Percentiles rank a stretch among this genome's conserved stretches.
phyloP scores from a whole-genome alignment of 257 asterid genomes.

The Ilex asprella region DNA sequence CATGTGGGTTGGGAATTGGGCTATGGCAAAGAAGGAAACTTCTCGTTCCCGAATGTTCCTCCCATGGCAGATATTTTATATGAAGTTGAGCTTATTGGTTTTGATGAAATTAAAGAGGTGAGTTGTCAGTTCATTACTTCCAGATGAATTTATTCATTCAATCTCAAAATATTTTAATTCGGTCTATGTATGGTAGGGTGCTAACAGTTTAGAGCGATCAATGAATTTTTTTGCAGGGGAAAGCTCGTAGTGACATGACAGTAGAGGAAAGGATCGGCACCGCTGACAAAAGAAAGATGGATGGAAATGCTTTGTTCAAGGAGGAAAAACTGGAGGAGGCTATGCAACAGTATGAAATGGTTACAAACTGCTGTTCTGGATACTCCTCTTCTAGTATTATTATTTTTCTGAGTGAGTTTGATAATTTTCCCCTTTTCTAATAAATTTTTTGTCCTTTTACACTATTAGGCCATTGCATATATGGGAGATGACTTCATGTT shows the following conservation, averaged over 20 bases:
- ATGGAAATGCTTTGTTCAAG: slow-evolving; percentile 79
- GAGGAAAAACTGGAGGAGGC: slow-evolving; percentile 90
- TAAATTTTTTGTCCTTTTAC: background rate
- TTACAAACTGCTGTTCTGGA: slow-evolving; percentile 13
- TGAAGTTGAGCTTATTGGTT: slow-evolving; percentile 95
- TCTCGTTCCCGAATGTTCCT: slow-evolving; percentile 97
- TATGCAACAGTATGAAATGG: slow-evolving; percentile 98
- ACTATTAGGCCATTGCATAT: slow-evolving; percentile 81
- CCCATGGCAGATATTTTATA: slow-evolving; percentile 74
- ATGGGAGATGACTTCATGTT: slow-evolving; percentile 99
- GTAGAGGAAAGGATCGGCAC: slow-evolving; percentile 95
- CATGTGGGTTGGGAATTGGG: slow-evolving; percentile 90
- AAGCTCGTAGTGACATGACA: slow-evolving; percentile 94
- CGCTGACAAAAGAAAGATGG: slow-evolving; percentile 96
- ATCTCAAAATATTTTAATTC: no score
- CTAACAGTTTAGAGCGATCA: no score
- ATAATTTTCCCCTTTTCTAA: no score
- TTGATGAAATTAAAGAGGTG: slow-evolving; percentile 92
- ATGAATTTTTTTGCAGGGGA: slow-evolving; percentile 48
- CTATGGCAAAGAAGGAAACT: slow-evolving; percentile 92
- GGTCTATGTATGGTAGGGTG: no score
- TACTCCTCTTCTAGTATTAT: no score
- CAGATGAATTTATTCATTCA: no score
- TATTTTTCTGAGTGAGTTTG: no score
- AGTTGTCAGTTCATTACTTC: slow-evolving; percentile 12